These are phyloP conservation scores for Globisporangium cystogenes DNA, from an alignment of 352 stramenopile species.

Conservation along the genomic window DNA sequence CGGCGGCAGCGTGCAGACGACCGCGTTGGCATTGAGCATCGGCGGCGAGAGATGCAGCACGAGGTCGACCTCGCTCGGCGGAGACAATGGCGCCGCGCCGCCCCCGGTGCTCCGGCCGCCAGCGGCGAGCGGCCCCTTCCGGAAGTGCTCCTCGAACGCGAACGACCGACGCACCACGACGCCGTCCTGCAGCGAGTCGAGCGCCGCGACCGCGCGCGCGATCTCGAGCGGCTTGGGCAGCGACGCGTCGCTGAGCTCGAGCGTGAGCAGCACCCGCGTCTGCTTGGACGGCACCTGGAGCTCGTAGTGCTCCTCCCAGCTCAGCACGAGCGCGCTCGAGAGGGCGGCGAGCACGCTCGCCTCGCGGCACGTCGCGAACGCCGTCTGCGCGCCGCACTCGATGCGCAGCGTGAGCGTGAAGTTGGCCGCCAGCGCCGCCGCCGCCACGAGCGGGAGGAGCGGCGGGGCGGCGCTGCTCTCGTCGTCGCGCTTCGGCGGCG, in stretches of 20 bases:
- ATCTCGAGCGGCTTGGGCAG: constrained; percentile 34
- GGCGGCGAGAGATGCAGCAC: constrained; percentile 57
- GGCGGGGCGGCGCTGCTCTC: too few relatives aligned
- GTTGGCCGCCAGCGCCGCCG: constrained; percentile 10
- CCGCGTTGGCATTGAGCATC: constrained; percentile 35
- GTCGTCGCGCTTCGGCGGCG: constrained; percentile 25
- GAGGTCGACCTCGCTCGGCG: constrained; percentile 41
- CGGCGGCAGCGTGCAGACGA: constrained; percentile 24
- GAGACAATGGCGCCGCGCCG: too few relatives aligned
- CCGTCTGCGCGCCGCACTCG: constrained; percentile 35
- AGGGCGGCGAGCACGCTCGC: constrained; percentile 28
- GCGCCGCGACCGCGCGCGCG: constrained; percentile 26
- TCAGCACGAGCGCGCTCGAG: constrained; percentile 21
- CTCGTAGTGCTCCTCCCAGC: constrained; percentile 70
- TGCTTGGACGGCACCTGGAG: constrained; percentile 30
- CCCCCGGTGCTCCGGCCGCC: constrained; percentile 6
- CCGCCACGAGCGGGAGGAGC: neutral
- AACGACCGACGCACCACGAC: constrained; percentile 21
- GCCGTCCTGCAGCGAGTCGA: constrained; percentile 34
- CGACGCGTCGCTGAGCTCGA: constrained; percentile 37
- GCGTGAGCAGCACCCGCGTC: constrained; percentile 29
- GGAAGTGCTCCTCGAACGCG: constrained; percentile 52
- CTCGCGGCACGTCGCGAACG: constrained; percentile 43
- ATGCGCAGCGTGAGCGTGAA: constrained; percentile 48
- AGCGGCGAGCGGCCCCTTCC: constrained; percentile 17